Evolutionary conservation across 306 rosid genomes (phyloP).

Genomic region (Elaeagnus macrophylla): DNA sequence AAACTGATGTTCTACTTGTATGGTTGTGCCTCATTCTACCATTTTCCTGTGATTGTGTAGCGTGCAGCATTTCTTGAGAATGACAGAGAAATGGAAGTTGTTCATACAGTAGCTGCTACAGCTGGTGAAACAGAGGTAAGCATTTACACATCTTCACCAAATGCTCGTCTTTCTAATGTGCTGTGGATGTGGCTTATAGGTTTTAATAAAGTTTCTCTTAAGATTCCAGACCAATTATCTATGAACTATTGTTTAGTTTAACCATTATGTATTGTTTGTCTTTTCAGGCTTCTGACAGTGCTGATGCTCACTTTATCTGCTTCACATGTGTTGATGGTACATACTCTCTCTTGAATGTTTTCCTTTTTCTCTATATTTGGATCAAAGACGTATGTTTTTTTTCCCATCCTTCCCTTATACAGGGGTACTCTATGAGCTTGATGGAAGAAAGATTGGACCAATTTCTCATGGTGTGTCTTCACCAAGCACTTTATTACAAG

Average conservation of each 20-base stretch:
- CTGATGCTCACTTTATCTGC: too few species aligned
- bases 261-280: too few species aligned
- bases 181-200: too few species aligned
- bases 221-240: too few species aligned
- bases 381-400: too few species aligned
- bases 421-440: constrained; percentile 88
- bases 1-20: background rate
- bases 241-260: too few species aligned
- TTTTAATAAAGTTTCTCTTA: too few species aligned
- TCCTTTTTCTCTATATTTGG: too few species aligned
- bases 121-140: constrained; percentile 79
- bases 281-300: too few species aligned
- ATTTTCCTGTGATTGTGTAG: constrained; percentile 26
- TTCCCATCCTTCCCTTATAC: background rate
- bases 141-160: background rate
- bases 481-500: constrained; percentile 54
- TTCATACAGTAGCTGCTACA: constrained; percentile 83
- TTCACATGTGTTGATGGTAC: too few species aligned
- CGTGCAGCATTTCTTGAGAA: constrained; percentile 81
- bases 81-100: constrained; percentile 82
- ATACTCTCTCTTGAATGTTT: too few species aligned
- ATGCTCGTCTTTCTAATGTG: too few species aligned
- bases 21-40: constrained; percentile 3
- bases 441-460: constrained; percentile 70
- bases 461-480: constrained; percentile 75